phyloP scores from a whole-genome alignment of 2,329 filamentous ascomycete genomes.

The Juglanconis oblonga region DNA sequence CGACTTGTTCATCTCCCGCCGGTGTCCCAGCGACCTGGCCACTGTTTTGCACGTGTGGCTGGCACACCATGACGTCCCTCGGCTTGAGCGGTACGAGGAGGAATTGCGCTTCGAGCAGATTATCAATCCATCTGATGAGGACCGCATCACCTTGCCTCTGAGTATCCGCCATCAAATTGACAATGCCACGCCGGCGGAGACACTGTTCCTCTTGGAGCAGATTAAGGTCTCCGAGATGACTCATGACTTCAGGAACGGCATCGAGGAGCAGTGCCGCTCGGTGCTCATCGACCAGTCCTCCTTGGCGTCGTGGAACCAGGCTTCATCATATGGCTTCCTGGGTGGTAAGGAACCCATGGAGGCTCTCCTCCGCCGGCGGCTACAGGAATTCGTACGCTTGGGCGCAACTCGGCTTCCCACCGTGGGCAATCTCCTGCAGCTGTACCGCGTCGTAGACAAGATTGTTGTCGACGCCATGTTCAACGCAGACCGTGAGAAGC shows the following conservation, averaged over 20 bases:
- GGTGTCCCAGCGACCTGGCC: conserved; percentile 27
- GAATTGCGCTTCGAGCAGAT: conserved; percentile 27
- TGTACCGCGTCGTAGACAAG: conserved; percentile 25
- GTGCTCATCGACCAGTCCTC: conserved; percentile 28
- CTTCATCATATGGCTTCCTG: conserved; percentile 25
- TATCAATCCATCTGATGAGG: neutral
- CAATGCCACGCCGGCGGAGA: conserved; percentile 28
- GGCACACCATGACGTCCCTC: conserved; percentile 32
- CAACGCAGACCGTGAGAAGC: conserved; percentile 26
- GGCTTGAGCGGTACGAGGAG: conserved; percentile 30
- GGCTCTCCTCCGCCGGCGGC: conserved; percentile 26
- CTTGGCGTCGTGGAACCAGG: conserved; percentile 24
- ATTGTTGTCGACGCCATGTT: conserved; percentile 29
- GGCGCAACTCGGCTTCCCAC: conserved; percentile 25
- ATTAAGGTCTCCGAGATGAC: conserved; percentile 25
- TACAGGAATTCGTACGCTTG: conserved; percentile 23
- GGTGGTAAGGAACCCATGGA: conserved; percentile 25
- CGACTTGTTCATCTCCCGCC: conserved; percentile 35
- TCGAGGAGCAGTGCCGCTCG: conserved; percentile 25
- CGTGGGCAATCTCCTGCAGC: conserved; percentile 23
- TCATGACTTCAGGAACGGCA: conserved; percentile 25
- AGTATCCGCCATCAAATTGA: conserved; percentile 28
- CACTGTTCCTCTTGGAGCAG: conserved; percentile 30
- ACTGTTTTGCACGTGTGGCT: conserved; percentile 36
- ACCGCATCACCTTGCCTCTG: conserved; percentile 20